Conservation (phyloP, 352 stramenopile species). For the Phytopythium litorale region DNA sequence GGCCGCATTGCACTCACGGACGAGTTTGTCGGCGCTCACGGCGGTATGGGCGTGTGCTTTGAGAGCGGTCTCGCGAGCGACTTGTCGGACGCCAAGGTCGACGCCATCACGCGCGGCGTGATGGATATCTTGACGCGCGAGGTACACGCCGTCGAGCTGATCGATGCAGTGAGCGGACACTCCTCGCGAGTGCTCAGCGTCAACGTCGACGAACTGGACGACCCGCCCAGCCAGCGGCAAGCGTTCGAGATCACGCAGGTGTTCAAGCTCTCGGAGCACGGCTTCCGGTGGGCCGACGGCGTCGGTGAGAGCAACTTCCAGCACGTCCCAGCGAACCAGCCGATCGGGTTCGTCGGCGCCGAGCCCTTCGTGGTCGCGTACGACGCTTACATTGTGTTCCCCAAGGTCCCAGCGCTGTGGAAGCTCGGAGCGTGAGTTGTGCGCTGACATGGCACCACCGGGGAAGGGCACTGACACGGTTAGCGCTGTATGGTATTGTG, state of each 20-base stretch:
- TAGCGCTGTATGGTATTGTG: not conserved
- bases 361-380: slow-evolving; percentile 49
- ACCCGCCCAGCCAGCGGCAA: not conserved
- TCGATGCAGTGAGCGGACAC: slow-evolving; percentile 10
- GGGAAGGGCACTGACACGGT: not conserved
- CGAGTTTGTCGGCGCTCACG: slow-evolving; percentile 58
- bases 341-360: slow-evolving; percentile 45
- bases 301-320: slow-evolving; percentile 67
- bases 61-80: slow-evolving; percentile 65
- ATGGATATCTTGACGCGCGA: slow-evolving; percentile 49
- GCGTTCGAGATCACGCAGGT: slow-evolving; percentile 56
- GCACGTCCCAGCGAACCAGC: slow-evolving; percentile 23
- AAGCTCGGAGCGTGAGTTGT: slow-evolving; percentile 47
- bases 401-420: slow-evolving; percentile 56
- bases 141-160: slow-evolving; percentile 23
- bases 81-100: slow-evolving; percentile 40
- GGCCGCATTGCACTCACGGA: slow-evolving; percentile 61
- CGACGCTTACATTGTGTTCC: slow-evolving; percentile 64
- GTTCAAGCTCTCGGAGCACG: slow-evolving; percentile 50
- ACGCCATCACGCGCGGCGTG: slow-evolving; percentile 34
- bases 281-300: slow-evolving; percentile 53
- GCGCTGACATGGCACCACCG: not conserved
- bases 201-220: not conserved
- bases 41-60: slow-evolving; percentile 62
- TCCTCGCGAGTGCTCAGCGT: not conserved